These are phyloP conservation scores for Hypericum androsaemum DNA, from an alignment of 345 rosid genomes.

Conservation along the genomic window DNA sequence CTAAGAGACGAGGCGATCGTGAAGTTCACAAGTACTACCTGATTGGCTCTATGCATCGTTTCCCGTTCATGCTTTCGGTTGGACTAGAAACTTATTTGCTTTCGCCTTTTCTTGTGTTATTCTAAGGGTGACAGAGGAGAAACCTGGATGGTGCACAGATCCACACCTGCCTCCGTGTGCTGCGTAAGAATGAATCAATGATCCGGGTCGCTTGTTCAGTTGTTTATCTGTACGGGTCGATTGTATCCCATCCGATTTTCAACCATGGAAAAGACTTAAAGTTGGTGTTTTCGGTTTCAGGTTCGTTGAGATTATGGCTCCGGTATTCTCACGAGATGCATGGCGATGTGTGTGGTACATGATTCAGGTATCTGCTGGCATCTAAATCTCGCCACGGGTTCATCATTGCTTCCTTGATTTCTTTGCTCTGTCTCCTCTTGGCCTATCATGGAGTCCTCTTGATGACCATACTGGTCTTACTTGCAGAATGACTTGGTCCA, in stretches of 20 bases:
- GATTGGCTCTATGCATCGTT: not conserved
- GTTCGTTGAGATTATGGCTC: conserved; percentile 98
- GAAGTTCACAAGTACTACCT: conserved; percentile 82
- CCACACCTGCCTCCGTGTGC: conserved; percentile 95
- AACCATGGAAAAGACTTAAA: not conserved
- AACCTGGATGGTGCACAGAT: conserved; percentile 83
- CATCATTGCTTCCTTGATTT: not conserved
- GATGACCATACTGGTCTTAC: conserved; percentile 3
- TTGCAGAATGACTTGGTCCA: conserved; percentile 95
- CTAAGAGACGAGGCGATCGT: conserved; percentile 76
- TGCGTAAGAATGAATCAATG: conserved; percentile 43
- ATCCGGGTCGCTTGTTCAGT: conserved; percentile 4
- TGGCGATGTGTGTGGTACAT: conserved; percentile 99
- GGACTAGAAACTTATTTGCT: not conserved
- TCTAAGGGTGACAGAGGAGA: conserved; percentile 58
- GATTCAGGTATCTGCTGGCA: conserved; percentile 59
- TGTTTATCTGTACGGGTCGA: not conserved
- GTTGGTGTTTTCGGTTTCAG: conserved; percentile 33
- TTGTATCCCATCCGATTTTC: too few relatives aligned
- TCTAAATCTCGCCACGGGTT: not conserved
- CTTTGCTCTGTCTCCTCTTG: conserved; percentile 1
- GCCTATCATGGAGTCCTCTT: conserved; percentile 7
- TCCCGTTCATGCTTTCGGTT: not conserved
- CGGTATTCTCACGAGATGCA: conserved; percentile 81
- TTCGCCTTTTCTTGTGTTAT: not conserved